Evolutionary conservation across 208 protist genomes (phyloP).

Genomic region (Acanthamoeba rhysodes): DNA sequence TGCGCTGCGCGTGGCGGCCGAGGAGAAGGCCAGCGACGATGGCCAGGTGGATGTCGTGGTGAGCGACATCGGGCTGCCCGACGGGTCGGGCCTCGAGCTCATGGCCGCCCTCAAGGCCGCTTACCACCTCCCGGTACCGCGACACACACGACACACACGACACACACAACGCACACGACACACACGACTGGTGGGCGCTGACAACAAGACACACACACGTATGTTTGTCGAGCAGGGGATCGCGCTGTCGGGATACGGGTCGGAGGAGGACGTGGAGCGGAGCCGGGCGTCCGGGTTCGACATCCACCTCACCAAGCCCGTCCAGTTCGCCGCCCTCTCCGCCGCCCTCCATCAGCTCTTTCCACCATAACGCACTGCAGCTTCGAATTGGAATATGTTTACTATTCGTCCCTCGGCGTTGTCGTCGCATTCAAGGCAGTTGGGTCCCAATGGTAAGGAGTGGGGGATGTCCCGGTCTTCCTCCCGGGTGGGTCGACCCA

Average conservation of each 20-base stretch:
- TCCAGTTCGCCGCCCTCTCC: conserved; percentile 2
- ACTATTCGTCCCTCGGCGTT: too few species aligned
- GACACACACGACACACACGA: too few species aligned
- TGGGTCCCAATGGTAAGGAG: too few species aligned
- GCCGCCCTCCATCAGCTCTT: conserved; percentile 1
- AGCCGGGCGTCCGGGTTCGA: background rate
- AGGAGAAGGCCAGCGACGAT: background rate
- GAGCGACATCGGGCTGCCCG: conserved; percentile 75
- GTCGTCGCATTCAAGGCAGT: too few species aligned
- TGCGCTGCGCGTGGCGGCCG: background rate
- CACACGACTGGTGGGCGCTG: too few species aligned
- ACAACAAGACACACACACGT: too few species aligned
- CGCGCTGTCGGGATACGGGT: conserved; percentile 64
- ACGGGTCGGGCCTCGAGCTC: conserved; percentile 44
- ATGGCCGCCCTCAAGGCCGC: conserved; percentile 33
- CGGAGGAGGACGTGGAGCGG: conserved; percentile 72
- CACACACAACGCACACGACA: too few species aligned
- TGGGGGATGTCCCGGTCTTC: too few species aligned
- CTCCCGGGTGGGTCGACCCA: too few species aligned
- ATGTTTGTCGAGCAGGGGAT: conserved; percentile 2
- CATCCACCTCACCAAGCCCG: conserved; percentile 67
- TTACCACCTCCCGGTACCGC: too few species aligned
- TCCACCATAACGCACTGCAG: too few species aligned
- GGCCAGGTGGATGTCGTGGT: conserved; percentile 38
- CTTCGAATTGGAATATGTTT: too few species aligned